phyloP scores from a whole-genome alignment of 495 filamentous ascomycete genomes.

The Daldinia childiae region DNA sequence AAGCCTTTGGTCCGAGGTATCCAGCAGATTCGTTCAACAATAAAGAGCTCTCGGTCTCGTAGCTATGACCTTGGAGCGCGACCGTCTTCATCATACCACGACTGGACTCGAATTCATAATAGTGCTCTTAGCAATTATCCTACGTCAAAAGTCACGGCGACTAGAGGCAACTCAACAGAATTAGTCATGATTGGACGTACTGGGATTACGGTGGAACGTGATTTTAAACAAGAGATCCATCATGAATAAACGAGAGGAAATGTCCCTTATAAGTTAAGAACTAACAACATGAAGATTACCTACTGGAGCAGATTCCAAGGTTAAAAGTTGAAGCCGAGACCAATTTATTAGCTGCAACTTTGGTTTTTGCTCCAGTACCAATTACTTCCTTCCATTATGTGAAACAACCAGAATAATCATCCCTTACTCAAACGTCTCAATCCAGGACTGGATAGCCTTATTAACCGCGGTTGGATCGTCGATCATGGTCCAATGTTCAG shows the following conservation, averaged over 20 bases:
- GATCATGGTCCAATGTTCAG: not conserved
- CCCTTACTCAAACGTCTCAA: conserved; percentile 2
- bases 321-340: no score
- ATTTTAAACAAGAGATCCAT: conserved; percentile 32
- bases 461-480: not conserved
- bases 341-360: no score
- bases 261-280: no score
- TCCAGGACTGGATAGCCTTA: conserved; percentile 13
- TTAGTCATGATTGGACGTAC: conserved; percentile 10
- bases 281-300: no score
- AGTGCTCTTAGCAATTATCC: conserved; percentile 15
- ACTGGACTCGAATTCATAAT: conserved; percentile 26
- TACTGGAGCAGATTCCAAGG: no score
- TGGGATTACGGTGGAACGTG: conserved; percentile 31
- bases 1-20: conserved; percentile 18
- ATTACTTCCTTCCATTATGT: not conserved
- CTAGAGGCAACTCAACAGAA: conserved; percentile 24
- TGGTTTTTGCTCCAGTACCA: not conserved
- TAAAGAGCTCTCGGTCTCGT: conserved; percentile 13
- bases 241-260: conserved; percentile 1
- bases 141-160: conserved; percentile 23
- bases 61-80: conserved; percentile 13
- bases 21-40: conserved; percentile 28
- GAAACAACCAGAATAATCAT: not conserved
- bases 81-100: conserved; percentile 20